phyloP scores from a whole-genome alignment of 192 early-diverging fungal species.

The Chytriomyces sp. region DNA sequence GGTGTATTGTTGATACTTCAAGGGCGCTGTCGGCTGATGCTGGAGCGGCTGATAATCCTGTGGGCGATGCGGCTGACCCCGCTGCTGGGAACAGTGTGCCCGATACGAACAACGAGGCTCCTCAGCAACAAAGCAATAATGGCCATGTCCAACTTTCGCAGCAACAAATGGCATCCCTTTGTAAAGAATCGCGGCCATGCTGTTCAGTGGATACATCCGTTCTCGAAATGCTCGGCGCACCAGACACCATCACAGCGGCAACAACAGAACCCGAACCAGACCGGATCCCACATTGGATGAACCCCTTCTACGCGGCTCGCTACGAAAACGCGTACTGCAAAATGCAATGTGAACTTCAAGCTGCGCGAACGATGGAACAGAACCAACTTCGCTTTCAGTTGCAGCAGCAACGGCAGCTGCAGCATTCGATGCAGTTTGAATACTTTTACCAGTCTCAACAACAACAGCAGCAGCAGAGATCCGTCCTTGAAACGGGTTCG shows the following conservation, averaged over 20 bases:
- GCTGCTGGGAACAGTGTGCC: background rate
- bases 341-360: background rate
- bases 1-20: background rate
- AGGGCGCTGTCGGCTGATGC: background rate
- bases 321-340: conserved; percentile 13
- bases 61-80: background rate
- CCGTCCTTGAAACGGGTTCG: background rate
- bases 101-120: background rate
- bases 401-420: conserved; percentile 4
- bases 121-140: background rate
- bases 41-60: background rate
- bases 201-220: conserved; percentile 26
- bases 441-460: background rate
- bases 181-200: conserved; percentile 2
- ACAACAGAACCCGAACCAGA: background rate
- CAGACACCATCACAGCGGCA: background rate
- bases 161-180: background rate
- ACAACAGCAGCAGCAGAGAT: background rate
- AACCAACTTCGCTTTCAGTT: background rate
- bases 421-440: conserved; percentile 5
- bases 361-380: background rate
- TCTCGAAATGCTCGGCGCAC: conserved; percentile 12
- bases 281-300: conserved; percentile 1
- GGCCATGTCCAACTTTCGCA: background rate
- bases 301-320: background rate